Evolutionary conservation across 768 basidiomycete species (phyloP), one percentile per base, ranked within the genome.

Genomic region (Dentipellis fragilis): DNA sequence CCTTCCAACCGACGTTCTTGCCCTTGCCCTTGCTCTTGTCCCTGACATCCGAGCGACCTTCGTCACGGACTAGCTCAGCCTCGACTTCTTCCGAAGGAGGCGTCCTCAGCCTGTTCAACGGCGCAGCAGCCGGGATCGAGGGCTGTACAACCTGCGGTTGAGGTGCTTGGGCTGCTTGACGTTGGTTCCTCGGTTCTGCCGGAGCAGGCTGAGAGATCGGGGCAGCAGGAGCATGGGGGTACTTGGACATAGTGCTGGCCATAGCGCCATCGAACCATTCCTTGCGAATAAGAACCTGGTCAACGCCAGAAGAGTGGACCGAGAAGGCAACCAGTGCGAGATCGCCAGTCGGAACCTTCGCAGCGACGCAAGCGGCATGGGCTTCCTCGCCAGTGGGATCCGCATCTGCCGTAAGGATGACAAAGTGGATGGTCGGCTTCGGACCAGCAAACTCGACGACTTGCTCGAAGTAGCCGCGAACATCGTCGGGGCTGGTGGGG

Each of bases 251-350:
- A 6, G 83, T 73, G 16, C 73, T 68, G 7, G 71, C 64, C 37
- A 88, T 69, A 0, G 88, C 89, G n/a, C 72, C 64, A 59, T 90
- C 87, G 61, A 80, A 89, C 87, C 88, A 89, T 64, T 93, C 90
- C 68, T 81, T 87, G 60, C 87, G 81, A 62, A 93, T 85, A 52
- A 93, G 78, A 29, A 93, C 81, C 65, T 93, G 90, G 65, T 93
- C 90, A 12, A 93, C 90, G 38, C 90, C 90, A n/a, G 79, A 81
- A 16, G 87, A 84, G 65, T 92, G 90, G n/a, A 93, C 89, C 2
- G 87, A 88, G 71, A 91, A 93, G 34, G 87, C 89, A 5, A 90
- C 87, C 51, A 93, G 75, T 22, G 89, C 87, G 38, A 91, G 73
- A 60, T 90, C 85, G 40, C 86, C 85, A 1, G 84, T 81, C 6